Evolutionary conservation across 2,329 filamentous ascomycete genomes (phyloP), one percentile per base, ranked within the genome.

Genomic region (Chaetomiaceae sp.): DNA sequence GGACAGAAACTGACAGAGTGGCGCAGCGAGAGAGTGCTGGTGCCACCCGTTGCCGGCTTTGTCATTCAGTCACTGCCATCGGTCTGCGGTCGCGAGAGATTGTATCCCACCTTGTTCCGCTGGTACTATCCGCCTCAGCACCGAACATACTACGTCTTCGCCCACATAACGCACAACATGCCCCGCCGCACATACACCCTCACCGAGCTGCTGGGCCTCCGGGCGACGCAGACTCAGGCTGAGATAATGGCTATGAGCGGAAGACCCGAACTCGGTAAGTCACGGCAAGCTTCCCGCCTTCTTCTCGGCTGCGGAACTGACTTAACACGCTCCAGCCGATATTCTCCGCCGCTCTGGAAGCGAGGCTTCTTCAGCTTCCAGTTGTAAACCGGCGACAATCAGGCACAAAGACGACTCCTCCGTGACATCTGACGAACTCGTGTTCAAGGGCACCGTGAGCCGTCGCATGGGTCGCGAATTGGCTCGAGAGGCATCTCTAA

Each of bases 191-290:
- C 56, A 10, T 77, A 77, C 53, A 67, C 64, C 8, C 58, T 68
- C 41, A 57, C 61, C 29, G 70, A 77, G 58, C 63, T 77, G n/a
- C 59, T 75, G 36, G 63, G 60, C 47, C 61, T 75, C 32, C 63
- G 65, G 10, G 37, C 33, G 7, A 37, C n/a, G 9, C 27, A 33
- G 24, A 24, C 30, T n/a, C 40, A 12, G 45, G 19, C n/a, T 24
- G 43, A 36, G 2, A 19, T 51, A n/a, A 22, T 42, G 22, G 29
- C 41, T 6, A 38, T 56, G 22, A 38, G 50, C n/a, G 20, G 27
- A 3, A 57, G 73, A 45, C 49, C 58, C 3, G 69, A 70, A 20
- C 56, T 74, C 42, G 63, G 73, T 75, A 59, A 48, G 65, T 52
- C 38, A 36, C 26, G 6, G 20, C 18, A 14, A 22, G n/a, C 12